These are phyloP conservation scores for Persicaria maculosa DNA, from an alignment of 148 eudicot species.

Conservation along the genomic window DNA sequence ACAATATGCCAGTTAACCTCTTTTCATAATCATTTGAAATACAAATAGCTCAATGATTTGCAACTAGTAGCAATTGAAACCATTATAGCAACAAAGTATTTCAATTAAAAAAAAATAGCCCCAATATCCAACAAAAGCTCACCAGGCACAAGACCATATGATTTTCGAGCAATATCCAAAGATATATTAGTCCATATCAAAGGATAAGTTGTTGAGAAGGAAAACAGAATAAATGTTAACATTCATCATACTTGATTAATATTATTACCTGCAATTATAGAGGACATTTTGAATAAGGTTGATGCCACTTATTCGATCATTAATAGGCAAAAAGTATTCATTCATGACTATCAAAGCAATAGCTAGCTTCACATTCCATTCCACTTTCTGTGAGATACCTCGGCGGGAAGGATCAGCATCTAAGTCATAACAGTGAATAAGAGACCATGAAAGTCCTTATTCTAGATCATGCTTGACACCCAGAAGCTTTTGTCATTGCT, in stretches of 20 bases:
- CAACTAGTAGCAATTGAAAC: background rate
- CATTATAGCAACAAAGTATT: background rate
- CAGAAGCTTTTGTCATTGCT: slow-evolving; percentile 58
- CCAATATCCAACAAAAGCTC: background rate
- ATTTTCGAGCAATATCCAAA: background rate
- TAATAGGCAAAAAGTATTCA: slow-evolving; percentile 90
- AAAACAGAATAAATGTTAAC: background rate
- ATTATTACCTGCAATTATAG: slow-evolving; percentile 86
- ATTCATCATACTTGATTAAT: background rate
- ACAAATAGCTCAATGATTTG: background rate
- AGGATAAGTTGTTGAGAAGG: background rate
- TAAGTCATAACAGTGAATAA: slow-evolving; percentile 62
- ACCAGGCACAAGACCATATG: background rate
- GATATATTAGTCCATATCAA: background rate
- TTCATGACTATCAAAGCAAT: slow-evolving; percentile 85
- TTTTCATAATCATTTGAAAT: background rate
- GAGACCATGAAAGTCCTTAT: slow-evolving; percentile 80
- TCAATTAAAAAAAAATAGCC: background rate
- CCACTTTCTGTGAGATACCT: slow-evolving; percentile 59
- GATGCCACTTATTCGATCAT: slow-evolving; percentile 79
- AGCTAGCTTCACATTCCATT: slow-evolving; percentile 92
- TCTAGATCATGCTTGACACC: slow-evolving; percentile 89
- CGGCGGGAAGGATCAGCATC: slow-evolving; percentile 43
- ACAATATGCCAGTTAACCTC: background rate
- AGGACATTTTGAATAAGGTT: slow-evolving; percentile 79